Base-by-base conservation (phyloP, 257 asterid genomes). In the Solanum sitiens region DNA sequence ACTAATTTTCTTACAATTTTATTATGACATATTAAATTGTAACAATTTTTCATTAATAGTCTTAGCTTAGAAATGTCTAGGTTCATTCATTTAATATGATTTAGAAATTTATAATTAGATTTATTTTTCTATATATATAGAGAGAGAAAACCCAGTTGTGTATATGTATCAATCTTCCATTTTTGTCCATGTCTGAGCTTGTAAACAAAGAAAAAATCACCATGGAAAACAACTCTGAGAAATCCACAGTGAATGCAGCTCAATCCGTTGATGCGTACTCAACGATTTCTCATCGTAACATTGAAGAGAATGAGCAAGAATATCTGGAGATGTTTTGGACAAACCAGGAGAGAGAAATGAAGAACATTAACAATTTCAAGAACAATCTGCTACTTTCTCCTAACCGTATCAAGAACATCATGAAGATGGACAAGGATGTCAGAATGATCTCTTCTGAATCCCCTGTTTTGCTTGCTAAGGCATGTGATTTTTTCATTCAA, bases 381-480 rank as follows among this genome's bases (percentile, higher is more conserved):
- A 94, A 95, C 91, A 98, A 95, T 65, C 95, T 42, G 23, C 2
- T 94, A 84, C 94, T 95, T 25, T 98, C 95, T 2, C 88, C 93
- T 37, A 98, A 95, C 59, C 93, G 98, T 86, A 95, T 95, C 89
- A 95, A 95, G 93, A 95, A 95, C 92, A 94, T 95, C 90, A 95
- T 95, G 98, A 95, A 95, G 75, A 97, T 95, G 7, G 96, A 95
- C 65, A 95, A 95, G 70, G 98, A 95, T 86, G 98, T 95, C 82
- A 94, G 95, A 5, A 95, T 94, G 98, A 92, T 95, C 74, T 93
- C 98, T 5, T 96, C 98, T 56, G 98, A 95, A 92, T 96, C 98
- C 1, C 98, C 98, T 13, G 92, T 95, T 56, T 93, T 95, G 40
- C 93, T 95, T 87, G 95, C 98, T 23, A 95, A 95, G 91, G 98